Conservation (phyloP, 495 filamentous ascomycete species). For the Chaetomium tenue region DNA sequence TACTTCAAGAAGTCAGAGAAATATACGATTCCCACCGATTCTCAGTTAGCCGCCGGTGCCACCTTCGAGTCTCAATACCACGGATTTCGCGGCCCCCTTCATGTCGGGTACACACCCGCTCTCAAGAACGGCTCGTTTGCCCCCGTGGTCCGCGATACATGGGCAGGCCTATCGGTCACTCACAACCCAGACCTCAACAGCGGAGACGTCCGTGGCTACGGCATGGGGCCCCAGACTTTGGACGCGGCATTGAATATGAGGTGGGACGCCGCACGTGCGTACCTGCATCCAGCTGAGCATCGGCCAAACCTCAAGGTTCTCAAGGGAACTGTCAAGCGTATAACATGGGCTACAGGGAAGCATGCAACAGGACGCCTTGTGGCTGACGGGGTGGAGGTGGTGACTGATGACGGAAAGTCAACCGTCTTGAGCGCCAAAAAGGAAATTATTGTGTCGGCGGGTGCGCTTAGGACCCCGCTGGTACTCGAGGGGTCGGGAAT, state of each 20-base stretch:
- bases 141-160: neutral
- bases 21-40: neutral
- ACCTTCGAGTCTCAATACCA: neutral
- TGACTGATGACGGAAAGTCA: neutral
- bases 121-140: slow-evolving; percentile 10
- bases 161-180: neutral
- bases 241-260: neutral
- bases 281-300: slow-evolving; percentile 5
- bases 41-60: slow-evolving; percentile 5
- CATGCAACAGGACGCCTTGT: neutral
- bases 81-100: neutral
- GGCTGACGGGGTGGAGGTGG: neutral
- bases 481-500: slow-evolving; percentile 10
- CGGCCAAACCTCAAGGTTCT: slow-evolving; percentile 1
- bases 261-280: slow-evolving; percentile 10
- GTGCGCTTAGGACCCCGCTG: slow-evolving; percentile 3
- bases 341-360: neutral
- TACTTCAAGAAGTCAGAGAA: slow-evolving; percentile 15
- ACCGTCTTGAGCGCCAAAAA: neutral
- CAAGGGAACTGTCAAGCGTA: slow-evolving; percentile 8
- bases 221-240: slow-evolving; percentile 5
- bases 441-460: slow-evolving; percentile 6
- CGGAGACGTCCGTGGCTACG: slow-evolving; percentile 3
- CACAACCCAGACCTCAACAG: slow-evolving; percentile 15
- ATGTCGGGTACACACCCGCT: slow-evolving; percentile 5